Evolutionary conservation across 2,329 filamentous ascomycete species (phyloP), one percentile per base, ranked within the genome.

Genomic region (Penicillium brevicompactum): DNA sequence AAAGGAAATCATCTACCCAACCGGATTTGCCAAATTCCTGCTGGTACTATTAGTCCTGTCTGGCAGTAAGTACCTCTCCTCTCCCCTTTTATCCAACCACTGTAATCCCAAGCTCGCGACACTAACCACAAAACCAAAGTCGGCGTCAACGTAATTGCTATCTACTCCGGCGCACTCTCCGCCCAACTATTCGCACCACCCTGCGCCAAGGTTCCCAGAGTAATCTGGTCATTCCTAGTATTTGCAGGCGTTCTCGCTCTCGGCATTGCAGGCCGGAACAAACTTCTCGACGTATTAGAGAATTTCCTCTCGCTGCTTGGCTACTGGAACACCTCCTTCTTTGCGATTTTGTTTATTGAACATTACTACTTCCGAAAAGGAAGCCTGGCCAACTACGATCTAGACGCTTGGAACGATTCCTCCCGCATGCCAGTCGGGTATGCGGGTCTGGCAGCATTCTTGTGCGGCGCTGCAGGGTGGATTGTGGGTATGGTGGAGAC

Each of bases 401-500:
- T 82, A 37, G 78, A 80, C 18, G 76, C 66, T 6, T 83, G 80
- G 78, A 77, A 82, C 55, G 72, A 73, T 41, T 78, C 78, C 0
- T 56, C 58, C 4, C 67, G 68, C 22, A 63, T 82, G 60, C 80
- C 80, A 0, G 40, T 77, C 13, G 80, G 80, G 6, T 64, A 76
- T 37, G 80, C 69, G 2, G 80, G 75, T 2, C 62, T 74, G 0
- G 54, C 70, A 4, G 78, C 80, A 0, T 83, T 82, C 58, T 64
- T 74, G 0, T 66, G 75, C 1, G 80, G 80, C 1, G 68, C 78
- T 7, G 75, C 71, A 7, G 79, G 76, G 18, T 84, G 81, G 72
- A 73, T 83, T 21, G 72, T 86, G 64, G 84, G 83, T 1, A 86
- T 87, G 83, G 77, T 76, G 45, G 79, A 84, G 70, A 84, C 80